These are phyloP conservation scores for Exophiala xenobiotica DNA, from an alignment of 2,329 filamentous ascomycete species.

Conservation along the genomic window DNA sequence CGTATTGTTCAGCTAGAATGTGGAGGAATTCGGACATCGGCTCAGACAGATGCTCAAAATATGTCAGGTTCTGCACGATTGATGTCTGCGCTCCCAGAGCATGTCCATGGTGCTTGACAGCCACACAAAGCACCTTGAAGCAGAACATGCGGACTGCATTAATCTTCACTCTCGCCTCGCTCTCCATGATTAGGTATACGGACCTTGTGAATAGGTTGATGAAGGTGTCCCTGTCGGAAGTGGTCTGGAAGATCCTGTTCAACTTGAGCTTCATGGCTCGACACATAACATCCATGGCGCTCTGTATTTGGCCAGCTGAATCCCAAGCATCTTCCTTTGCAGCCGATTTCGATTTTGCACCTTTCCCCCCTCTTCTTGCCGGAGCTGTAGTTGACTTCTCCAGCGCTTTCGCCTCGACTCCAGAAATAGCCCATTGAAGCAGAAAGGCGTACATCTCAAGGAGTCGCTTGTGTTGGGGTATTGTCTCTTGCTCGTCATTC, in stretches of 20 bases:
- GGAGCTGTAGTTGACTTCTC: constrained; percentile 78
- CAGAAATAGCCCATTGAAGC: constrained; percentile 90
- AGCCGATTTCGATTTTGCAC: constrained; percentile 66
- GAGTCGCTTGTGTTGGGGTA: constrained; percentile 83
- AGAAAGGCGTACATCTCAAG: constrained; percentile 94
- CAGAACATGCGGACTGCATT: constrained; percentile 91
- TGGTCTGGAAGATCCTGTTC: constrained; percentile 89
- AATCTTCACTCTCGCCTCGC: constrained; percentile 85
- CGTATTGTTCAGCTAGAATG: constrained; percentile 94
- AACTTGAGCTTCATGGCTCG: constrained; percentile 93
- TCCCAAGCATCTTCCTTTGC: constrained; percentile 81
- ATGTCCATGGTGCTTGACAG: constrained; percentile 96
- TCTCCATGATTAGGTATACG: constrained; percentile 91
- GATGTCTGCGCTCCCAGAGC: constrained; percentile 96
- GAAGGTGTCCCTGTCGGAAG: constrained; percentile 93
- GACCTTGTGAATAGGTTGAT: constrained; percentile 87
- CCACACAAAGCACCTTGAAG: constrained; percentile 94
- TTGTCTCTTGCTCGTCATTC: constrained; percentile 82
- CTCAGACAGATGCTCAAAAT: constrained; percentile 97
- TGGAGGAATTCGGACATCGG: constrained; percentile 98
- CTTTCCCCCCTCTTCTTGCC: constrained; percentile 71
- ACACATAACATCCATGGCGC: constrained; percentile 88
- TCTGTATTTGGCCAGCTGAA: constrained; percentile 81
- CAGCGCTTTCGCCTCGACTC: constrained; percentile 88
- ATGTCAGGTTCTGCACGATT: constrained; percentile 94